Evolutionary conservation across 2,329 filamentous ascomycete species (phyloP).

Genomic region (Chrysoporthe deuterocubensis): DNA sequence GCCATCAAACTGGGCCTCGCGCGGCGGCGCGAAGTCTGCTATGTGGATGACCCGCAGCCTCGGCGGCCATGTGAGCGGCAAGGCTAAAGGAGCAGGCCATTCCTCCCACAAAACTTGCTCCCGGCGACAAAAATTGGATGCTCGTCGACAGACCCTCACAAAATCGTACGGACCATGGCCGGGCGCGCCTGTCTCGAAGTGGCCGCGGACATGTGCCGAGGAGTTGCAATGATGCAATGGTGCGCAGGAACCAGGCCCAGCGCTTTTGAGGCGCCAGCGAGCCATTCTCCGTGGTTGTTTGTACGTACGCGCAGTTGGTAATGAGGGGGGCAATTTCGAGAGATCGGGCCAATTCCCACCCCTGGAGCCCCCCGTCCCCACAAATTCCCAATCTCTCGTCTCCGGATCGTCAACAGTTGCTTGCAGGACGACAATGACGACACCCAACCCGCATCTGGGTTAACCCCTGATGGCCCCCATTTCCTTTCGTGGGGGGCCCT

Average conservation of each 20-base stretch:
- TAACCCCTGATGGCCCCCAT: conserved; percentile 1
- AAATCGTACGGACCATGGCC: too few relatives aligned
- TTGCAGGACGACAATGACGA: conserved; percentile 26
- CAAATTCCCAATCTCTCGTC: conserved; percentile 15
- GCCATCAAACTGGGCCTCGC: neutral
- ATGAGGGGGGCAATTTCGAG: conserved; percentile 22
- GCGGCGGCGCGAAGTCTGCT: neutral
- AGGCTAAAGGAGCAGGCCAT: neutral
- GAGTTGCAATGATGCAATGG: conserved; percentile 20
- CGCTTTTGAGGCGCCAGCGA: neutral
- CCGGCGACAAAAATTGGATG: too few relatives aligned
- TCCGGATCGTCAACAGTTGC: conserved; percentile 15
- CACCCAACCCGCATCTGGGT: conserved; percentile 19
- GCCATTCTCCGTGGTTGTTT: conserved; percentile 19
- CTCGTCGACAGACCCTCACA: too few relatives aligned
- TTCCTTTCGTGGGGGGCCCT: neutral
- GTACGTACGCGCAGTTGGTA: conserved; percentile 27
- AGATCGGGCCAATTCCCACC: neutral
- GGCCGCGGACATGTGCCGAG: conserved; percentile 17
- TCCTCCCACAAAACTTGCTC: too few relatives aligned
- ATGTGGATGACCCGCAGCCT: neutral
- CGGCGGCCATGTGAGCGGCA: neutral
- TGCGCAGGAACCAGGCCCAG: neutral
- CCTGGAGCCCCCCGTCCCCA: neutral
- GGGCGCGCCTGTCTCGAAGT: too few relatives aligned